phyloP scores from a whole-genome alignment of 1,284 basidiomycete genomes.

The Polyporus tsugae region DNA sequence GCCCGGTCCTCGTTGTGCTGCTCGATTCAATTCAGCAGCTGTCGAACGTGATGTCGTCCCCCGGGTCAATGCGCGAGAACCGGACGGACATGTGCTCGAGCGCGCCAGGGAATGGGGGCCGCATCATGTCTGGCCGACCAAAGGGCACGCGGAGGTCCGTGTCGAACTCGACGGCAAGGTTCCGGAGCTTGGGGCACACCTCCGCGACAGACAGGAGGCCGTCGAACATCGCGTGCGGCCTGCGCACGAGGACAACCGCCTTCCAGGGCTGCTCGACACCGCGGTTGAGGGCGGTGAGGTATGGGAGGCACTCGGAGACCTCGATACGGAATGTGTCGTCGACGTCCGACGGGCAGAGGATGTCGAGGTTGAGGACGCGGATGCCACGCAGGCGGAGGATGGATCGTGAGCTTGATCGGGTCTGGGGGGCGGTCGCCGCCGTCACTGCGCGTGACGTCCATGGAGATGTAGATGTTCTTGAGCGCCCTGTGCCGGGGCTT shows the following conservation, averaged over 20 bases:
- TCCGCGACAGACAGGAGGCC: conserved; percentile 19
- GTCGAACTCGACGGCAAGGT: conserved; percentile 18
- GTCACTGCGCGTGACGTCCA: conserved; percentile 2
- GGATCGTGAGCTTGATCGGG: conserved; percentile 2
- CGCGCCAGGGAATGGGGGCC: neutral
- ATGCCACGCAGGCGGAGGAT: conserved; percentile 6
- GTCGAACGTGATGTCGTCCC: conserved; percentile 1
- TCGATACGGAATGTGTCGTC: conserved; percentile 7
- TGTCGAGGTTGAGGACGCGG: conserved; percentile 7
- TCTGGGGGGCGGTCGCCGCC: neutral
- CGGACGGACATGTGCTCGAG: conserved; percentile 6
- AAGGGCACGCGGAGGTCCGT: conserved; percentile 10
- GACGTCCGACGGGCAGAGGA: conserved; percentile 17
- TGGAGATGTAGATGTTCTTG: neutral
- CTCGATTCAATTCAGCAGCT: neutral
- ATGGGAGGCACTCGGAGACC: conserved; percentile 5
- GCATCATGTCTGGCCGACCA: no score
- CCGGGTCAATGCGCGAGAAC: conserved; percentile 1
- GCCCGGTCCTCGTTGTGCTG: conserved; percentile 3
- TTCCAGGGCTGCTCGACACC: conserved; percentile 11
- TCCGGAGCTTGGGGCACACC: conserved; percentile 13
- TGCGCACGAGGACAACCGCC: neutral
- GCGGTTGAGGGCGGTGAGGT: conserved; percentile 10
- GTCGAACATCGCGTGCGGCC: conserved; percentile 13
- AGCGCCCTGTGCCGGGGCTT: neutral